These are phyloP conservation scores for Penicillium roqueforti DNA, from an alignment of 495 filamentous ascomycete species.

Conservation along the genomic window DNA sequence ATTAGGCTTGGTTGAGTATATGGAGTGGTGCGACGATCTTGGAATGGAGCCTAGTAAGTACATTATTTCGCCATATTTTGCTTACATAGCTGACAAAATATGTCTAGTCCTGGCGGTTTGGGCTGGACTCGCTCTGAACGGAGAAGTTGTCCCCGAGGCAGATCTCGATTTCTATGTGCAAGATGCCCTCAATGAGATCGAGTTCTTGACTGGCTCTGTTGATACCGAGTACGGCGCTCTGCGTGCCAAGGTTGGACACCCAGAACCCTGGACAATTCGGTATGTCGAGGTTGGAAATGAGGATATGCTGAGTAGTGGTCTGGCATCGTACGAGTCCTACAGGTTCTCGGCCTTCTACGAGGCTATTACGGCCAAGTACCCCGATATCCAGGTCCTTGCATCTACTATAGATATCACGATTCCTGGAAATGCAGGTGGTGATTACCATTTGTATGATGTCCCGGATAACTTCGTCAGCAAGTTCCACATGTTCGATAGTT, in stretches of 20 bases:
- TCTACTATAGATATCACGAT: slow-evolving; percentile 39
- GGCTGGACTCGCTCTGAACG: slow-evolving; percentile 55
- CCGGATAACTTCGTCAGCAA: slow-evolving; percentile 48
- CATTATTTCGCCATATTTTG: neutral
- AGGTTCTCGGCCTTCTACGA: slow-evolving; percentile 43
- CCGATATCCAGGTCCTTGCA: slow-evolving; percentile 46
- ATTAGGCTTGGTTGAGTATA: slow-evolving; percentile 57
- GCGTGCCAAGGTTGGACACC: slow-evolving; percentile 44
- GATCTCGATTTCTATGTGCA: slow-evolving; percentile 42
- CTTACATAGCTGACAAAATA: neutral
- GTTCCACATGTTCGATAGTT: slow-evolving; percentile 54
- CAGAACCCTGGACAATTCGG: slow-evolving; percentile 43
- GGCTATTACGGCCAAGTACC: slow-evolving; percentile 48
- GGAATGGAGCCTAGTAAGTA: slow-evolving; percentile 48
- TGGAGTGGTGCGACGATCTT: slow-evolving; percentile 63
- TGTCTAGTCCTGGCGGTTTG: slow-evolving; percentile 52
- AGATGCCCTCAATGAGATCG: slow-evolving; percentile 62
- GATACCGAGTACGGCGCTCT: slow-evolving; percentile 41
- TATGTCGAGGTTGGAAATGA: slow-evolving; percentile 56
- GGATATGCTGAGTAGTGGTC: slow-evolving; percentile 43
- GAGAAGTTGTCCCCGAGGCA: slow-evolving; percentile 32
- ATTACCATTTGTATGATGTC: slow-evolving; percentile 47
- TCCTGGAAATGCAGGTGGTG: slow-evolving; percentile 38
- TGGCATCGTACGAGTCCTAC: slow-evolving; percentile 39
- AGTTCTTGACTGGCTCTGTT: slow-evolving; percentile 40